These are phyloP conservation scores for Naganishia vaughanmartiniae DNA, from an alignment of 768 basidiomycete species.

Conservation along the genomic window DNA sequence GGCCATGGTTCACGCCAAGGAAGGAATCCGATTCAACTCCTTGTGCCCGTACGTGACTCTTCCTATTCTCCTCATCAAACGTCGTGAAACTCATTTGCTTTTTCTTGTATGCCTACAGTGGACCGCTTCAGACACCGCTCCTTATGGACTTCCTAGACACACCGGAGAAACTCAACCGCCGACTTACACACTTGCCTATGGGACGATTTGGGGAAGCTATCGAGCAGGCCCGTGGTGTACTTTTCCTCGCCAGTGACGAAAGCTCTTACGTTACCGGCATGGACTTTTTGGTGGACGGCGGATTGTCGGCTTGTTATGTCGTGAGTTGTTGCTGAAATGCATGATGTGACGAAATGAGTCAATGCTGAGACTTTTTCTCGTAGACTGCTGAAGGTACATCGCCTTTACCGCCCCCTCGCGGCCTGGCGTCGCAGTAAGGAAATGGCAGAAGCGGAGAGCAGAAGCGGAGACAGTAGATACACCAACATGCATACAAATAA, in stretches of 20 bases:
- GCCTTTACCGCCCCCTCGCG: constrained; percentile 63
- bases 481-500: too few relatives aligned
- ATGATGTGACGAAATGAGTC: neutral
- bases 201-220: constrained; percentile 96
- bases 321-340: constrained; percentile 40
- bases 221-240: constrained; percentile 85
- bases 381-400: constrained; percentile 75
- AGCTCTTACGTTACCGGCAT: constrained; percentile 94
- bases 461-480: too few relatives aligned
- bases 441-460: neutral
- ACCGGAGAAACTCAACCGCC: constrained; percentile 85
- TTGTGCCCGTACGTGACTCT: constrained; percentile 79
- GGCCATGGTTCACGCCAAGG: constrained; percentile 94
- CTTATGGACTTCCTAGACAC: constrained; percentile 99
- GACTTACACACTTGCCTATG: constrained; percentile 82
- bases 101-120: constrained; percentile 57
- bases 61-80: neutral
- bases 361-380: neutral
- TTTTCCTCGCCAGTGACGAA: constrained; percentile 93
- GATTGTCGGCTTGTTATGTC: constrained; percentile 86
- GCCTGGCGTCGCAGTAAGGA: neutral
- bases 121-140: constrained; percentile 90
- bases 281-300: constrained; percentile 95
- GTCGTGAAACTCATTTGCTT: constrained; percentile 15
- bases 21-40: constrained; percentile 93